These are phyloP conservation scores for Waltergamsia citrina DNA, from an alignment of 2,329 filamentous ascomycete species.

Conservation along the genomic window DNA sequence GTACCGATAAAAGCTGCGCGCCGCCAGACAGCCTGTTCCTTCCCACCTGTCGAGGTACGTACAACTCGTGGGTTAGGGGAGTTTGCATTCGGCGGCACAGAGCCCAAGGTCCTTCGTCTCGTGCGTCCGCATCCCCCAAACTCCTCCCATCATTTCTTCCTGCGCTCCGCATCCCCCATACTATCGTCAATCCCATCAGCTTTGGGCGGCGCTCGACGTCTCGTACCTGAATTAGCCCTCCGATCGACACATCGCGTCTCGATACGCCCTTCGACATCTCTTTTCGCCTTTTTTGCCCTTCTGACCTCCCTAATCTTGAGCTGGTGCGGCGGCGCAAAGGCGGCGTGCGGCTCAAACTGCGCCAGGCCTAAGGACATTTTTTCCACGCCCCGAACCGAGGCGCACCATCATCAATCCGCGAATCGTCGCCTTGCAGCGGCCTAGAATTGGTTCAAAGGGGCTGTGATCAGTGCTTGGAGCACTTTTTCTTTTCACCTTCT, in stretches of 20 bases:
- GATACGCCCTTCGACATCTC: background rate
- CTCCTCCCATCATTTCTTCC: background rate
- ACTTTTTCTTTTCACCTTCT: no score
- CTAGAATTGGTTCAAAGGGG: no score
- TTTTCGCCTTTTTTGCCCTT: background rate
- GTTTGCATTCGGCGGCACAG: slow-evolving; percentile 15
- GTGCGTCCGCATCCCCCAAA: slow-evolving; percentile 1
- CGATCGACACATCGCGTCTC: no score
- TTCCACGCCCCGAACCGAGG: background rate
- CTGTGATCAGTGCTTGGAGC: no score
- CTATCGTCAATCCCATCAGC: no score
- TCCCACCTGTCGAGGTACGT: slow-evolving; percentile 13
- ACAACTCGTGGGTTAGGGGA: slow-evolving; percentile 30
- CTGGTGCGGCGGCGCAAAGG: no score
- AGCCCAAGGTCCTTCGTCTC: slow-evolving; percentile 1
- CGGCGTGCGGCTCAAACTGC: no score
- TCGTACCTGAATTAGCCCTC: no score
- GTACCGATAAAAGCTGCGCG: background rate
- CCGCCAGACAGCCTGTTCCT: slow-evolving; percentile 19
- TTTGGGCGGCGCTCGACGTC: no score
- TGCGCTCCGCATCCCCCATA: background rate
- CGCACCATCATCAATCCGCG: background rate
- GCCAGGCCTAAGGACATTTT: no score
- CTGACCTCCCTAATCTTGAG: background rate
- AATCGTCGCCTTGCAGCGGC: no score